Evolutionary conservation across 345 rosid species (phyloP).

Genomic region (Garcia nutans): DNA sequence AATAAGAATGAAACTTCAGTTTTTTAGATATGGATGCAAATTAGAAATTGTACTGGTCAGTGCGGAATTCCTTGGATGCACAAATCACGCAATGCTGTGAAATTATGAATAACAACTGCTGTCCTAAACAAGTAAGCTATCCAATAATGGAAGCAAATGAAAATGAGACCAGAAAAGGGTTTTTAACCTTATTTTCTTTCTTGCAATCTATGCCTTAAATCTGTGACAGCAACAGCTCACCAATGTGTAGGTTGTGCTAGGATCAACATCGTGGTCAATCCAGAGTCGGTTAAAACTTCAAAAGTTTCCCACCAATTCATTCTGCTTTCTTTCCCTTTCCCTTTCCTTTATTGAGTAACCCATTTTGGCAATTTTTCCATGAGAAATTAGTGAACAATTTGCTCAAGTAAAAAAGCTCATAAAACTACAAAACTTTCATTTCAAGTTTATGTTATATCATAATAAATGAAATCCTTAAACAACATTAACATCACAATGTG

Average conservation of each 20-base stretch:
- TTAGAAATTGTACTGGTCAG: no score
- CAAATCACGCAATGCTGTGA: neutral
- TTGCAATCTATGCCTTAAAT: neutral
- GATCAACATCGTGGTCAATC: constrained; percentile 29
- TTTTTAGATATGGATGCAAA: no score
- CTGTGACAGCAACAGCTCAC: constrained; percentile 37
- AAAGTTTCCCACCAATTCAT: constrained; percentile 1
- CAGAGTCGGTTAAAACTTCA: constrained; percentile 12
- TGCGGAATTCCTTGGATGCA: neutral
- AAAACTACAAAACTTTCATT: neutral
- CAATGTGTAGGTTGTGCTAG: constrained; percentile 34
- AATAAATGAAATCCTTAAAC: neutral
- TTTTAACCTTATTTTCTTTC: constrained; percentile 6
- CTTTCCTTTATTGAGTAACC: neutral
- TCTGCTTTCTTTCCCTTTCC: constrained; percentile 8
- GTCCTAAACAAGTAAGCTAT: neutral
- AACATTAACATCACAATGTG: neutral
- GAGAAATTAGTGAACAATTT: neutral
- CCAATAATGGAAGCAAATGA: neutral
- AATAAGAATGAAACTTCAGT: no score
- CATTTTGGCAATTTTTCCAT: neutral
- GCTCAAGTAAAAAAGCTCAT: neutral
- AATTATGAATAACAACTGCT: no score
- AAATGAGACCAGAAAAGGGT: constrained; percentile 7
- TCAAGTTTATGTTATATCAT: constrained; percentile 1